Evolutionary conservation across 495 filamentous ascomycete species (phyloP).

Genomic region (Penicillium subrubescens): DNA sequence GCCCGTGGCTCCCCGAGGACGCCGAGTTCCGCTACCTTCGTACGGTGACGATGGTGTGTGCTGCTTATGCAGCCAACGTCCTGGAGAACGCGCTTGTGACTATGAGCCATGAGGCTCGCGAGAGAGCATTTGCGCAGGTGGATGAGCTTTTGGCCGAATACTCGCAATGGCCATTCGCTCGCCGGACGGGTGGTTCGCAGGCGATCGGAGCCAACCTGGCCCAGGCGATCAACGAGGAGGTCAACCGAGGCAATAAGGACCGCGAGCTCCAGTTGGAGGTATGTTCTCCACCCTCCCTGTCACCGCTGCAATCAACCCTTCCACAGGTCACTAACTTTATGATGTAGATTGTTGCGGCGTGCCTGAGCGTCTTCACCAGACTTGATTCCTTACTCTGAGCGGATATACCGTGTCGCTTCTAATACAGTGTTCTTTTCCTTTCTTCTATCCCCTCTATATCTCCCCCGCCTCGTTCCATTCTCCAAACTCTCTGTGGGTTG

Average conservation of each 20-base stretch:
- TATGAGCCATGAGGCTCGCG: constrained; percentile 89
- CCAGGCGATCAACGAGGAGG: constrained; percentile 84
- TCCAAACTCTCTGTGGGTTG: constrained; percentile 8
- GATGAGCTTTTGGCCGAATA: constrained; percentile 95
- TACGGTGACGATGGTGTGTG: constrained; percentile 94
- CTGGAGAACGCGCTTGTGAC: constrained; percentile 95
- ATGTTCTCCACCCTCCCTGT: constrained; percentile 30
- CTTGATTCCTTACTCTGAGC: constrained; percentile 87
- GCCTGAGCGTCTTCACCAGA: constrained; percentile 93
- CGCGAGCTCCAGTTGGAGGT: constrained; percentile 95
- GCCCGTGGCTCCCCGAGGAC: constrained; percentile 87
- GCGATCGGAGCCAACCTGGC: constrained; percentile 92
- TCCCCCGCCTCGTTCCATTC: constrained; percentile 17
- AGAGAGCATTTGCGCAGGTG: constrained; percentile 93
- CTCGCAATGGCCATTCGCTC: constrained; percentile 93
- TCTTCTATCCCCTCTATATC: constrained; percentile 17
- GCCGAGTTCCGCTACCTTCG: constrained; percentile 90
- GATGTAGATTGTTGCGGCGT: constrained; percentile 80
- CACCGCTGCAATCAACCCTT: neutral
- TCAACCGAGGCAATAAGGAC: constrained; percentile 81
- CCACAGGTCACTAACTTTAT: constrained; percentile 22
- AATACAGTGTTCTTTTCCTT: constrained; percentile 29
- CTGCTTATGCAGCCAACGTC: constrained; percentile 96
- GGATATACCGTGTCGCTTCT: constrained; percentile 23
- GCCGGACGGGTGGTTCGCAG: constrained; percentile 68